Conservation (phyloP, 2,329 filamentous ascomycete genomes). For the Ceratocystiopsis minuta region DNA sequence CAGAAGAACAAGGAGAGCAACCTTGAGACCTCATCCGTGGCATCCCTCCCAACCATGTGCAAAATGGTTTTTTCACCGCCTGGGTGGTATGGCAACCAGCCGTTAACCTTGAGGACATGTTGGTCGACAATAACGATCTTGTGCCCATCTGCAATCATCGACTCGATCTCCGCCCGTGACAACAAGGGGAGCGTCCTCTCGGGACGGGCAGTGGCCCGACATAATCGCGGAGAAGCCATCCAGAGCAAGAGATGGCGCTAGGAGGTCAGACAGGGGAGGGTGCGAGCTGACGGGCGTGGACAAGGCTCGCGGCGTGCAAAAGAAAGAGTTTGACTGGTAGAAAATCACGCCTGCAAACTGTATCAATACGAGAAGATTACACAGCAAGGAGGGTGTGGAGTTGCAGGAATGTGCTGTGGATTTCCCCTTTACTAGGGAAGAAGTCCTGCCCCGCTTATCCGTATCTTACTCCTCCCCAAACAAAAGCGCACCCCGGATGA, state of each 20-base stretch:
- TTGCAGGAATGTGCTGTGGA: no score
- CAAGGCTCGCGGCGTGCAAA: no score
- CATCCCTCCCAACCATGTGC: conserved; percentile 88
- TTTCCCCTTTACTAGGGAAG: no score
- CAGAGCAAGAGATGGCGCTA: neutral
- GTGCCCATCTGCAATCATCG: conserved; percentile 63
- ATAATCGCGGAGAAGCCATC: neutral
- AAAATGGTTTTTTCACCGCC: conserved; percentile 79
- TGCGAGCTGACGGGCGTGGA: no score
- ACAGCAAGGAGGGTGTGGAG: no score
- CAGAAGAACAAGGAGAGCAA: neutral
- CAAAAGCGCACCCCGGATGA: neutral
- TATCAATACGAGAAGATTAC: no score
- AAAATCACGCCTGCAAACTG: no score
- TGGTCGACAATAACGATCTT: conserved; percentile 66
- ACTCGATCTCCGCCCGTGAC: conserved; percentile 47
- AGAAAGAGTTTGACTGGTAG: no score
- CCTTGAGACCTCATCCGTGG: conserved; percentile 62
- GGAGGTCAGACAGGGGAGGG: neutral
- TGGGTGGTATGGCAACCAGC: conserved; percentile 78
- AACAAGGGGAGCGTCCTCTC: conserved; percentile 18
- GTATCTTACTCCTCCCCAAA: neutral
- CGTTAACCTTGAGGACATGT: conserved; percentile 70
- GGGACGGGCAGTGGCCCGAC: neutral
- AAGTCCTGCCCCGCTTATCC: no score